Evolutionary conservation across 768 basidiomycete species (phyloP), one percentile per base, ranked within the genome.

Genomic region (Crucibulum laeve): DNA sequence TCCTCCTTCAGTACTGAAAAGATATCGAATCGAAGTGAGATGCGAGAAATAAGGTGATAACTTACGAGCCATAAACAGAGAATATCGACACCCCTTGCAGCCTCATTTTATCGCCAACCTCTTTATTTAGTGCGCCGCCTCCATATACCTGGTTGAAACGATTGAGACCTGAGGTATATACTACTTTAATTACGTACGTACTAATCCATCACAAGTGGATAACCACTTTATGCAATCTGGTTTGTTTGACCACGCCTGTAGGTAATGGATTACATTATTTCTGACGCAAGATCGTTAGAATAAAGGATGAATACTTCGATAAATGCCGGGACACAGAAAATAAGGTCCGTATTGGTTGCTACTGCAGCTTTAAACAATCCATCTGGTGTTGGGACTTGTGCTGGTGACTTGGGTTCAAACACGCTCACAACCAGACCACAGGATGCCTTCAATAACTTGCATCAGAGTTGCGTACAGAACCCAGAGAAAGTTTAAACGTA

Each of bases 301-400:
- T 11, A 19, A 32, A 14, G 36, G n/a, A n/a, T n/a, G n/a, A n/a
- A 5, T 18, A 65, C 67, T 53, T 68, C 62, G 8, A 68, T 34
- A 42, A 68, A 61, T 3, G 55, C 45, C 0, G 66, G 66, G 3
- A 63, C 61, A 39, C 52, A 56, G 23, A 49, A 53, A 4, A 57
- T 47, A 14, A 61, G 38, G 1, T 56, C 46, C 22, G 52, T 49
- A 0, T 51, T 44, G 0, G 59, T 53, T 5, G 48, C 53, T 1
- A 56, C 42, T 18, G 57, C 51, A 6, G 49, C 55, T 13, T 54
- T 48, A 13, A 63, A 50, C 18, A 64, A 53, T 13, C 52, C 57
- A 13, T 59, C 56, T 2, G 66, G 54, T 21, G 60, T 65, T 10
- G 63, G 58, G 1, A 54, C 24, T 6, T 52, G 33, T 3, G 60